Conservation (phyloP, 192 early-diverging fungal species). For the Rhizophagus sp. region DNA sequence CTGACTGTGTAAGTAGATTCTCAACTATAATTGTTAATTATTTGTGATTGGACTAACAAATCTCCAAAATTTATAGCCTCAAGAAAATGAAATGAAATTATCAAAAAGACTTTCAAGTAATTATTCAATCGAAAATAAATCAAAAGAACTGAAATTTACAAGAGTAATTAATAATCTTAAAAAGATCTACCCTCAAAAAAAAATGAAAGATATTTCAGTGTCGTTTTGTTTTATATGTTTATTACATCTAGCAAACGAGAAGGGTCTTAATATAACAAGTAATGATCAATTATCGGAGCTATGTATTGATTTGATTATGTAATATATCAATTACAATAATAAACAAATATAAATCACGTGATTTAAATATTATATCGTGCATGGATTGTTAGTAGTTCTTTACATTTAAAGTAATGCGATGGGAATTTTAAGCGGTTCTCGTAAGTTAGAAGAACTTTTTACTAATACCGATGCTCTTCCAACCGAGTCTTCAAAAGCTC, state of each 20-base stretch:
- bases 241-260: constrained; percentile 95
- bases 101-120: too few relatives aligned
- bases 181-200: constrained; percentile 74
- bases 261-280: constrained; percentile 66
- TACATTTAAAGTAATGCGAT: neutral
- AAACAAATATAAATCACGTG: too few relatives aligned
- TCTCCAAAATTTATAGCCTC: too few relatives aligned
- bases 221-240: constrained; percentile 97
- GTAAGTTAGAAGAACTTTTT: neutral
- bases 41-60: too few relatives aligned
- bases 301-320: too few relatives aligned
- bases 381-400: too few relatives aligned
- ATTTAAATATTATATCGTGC: too few relatives aligned
- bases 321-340: too few relatives aligned
- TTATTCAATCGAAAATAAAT: too few relatives aligned
- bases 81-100: too few relatives aligned
- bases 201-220: constrained; percentile 90
- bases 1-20: too few relatives aligned
- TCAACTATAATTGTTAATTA: too few relatives aligned
- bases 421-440: constrained; percentile 20
- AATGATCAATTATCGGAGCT: constrained; percentile 33
- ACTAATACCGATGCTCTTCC: constrained; percentile 3
- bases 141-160: constrained; percentile 65
- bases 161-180: constrained; percentile 71
- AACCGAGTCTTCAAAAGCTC: constrained; percentile 18